These are phyloP conservation scores for Aureobasidium namibiae DNA, from an alignment of 2,329 filamentous ascomycete species.

Conservation along the genomic window DNA sequence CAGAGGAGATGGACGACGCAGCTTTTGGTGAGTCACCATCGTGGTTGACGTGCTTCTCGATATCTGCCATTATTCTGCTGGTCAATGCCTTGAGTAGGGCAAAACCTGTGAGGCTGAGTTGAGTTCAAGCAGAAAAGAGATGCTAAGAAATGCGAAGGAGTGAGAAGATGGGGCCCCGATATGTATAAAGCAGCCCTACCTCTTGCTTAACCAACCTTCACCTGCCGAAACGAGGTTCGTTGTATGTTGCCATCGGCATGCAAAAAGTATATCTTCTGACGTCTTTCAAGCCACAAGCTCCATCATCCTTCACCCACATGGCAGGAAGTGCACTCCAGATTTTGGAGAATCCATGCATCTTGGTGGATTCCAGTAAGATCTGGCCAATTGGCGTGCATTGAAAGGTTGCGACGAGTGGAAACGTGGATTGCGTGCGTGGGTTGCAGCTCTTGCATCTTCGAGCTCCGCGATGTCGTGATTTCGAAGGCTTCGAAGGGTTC, in stretches of 20 bases:
- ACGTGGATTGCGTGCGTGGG: not conserved
- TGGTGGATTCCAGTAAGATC: not conserved
- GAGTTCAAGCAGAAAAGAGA: not conserved
- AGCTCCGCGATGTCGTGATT: constrained; percentile 10
- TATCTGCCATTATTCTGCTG: not conserved
- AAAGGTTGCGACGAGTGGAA: too few species aligned
- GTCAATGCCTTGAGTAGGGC: too few species aligned
- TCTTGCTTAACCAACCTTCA: not conserved
- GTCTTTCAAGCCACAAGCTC: constrained; percentile 1
- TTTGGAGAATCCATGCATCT: not conserved
- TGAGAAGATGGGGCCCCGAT: not conserved
- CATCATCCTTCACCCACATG: not conserved
- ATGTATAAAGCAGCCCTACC: not conserved
- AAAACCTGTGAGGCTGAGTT: too few species aligned
- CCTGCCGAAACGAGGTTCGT: not conserved
- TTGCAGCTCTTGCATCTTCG: constrained; percentile 6
- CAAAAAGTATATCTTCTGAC: constrained; percentile 5
- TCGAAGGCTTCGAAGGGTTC: too few species aligned
- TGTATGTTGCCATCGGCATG: not conserved
- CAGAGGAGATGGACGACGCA: not conserved
- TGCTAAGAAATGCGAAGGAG: not conserved
- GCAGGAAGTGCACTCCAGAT: not conserved
- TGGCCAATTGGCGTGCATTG: not conserved
- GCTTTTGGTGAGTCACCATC: not conserved
- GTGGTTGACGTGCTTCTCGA: not conserved